Percentiles rank a stretch among this genome's conserved stretches.
These are phyloP conservation scores for Neoscytalidium dimidiatum DNA, from an alignment of 2,329 filamentous ascomycete genomes.

Conservation along the genomic window DNA sequence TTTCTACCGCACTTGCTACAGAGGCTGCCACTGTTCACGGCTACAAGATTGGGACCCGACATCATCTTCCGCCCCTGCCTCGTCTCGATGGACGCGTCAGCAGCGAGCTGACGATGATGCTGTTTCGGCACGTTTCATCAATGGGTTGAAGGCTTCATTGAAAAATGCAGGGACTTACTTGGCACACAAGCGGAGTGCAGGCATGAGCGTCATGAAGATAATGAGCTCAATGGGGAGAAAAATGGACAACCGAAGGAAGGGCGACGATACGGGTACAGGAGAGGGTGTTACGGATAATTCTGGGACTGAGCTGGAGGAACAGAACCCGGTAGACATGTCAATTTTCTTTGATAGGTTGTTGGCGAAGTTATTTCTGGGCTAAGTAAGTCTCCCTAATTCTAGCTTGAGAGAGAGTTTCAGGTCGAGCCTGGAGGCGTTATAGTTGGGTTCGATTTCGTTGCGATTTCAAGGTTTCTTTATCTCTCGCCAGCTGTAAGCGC, in stretches of 20 bases:
- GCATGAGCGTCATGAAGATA: constrained; percentile 22
- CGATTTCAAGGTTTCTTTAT: too few relatives aligned
- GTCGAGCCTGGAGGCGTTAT: not conserved
- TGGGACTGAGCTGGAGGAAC: too few relatives aligned
- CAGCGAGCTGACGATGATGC: not conserved
- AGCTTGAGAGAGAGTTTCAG: not conserved
- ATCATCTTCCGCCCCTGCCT: not conserved
- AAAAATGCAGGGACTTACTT: constrained; percentile 18
- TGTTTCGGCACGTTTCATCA: constrained; percentile 27
- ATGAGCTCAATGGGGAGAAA: constrained; percentile 24
- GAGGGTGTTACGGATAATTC: too few relatives aligned
- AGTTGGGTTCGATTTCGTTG: too few relatives aligned
- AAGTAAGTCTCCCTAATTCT: not conserved
- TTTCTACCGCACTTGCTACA: constrained; percentile 38
- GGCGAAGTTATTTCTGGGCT: constrained; percentile 32
- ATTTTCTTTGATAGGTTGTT: constrained; percentile 42
- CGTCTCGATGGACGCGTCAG: not conserved
- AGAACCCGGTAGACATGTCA: constrained; percentile 30
- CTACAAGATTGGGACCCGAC: not conserved
- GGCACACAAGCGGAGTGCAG: constrained; percentile 27
- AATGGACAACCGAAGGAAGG: too few relatives aligned
- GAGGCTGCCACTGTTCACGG: constrained; percentile 29
- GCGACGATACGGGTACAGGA: too few relatives aligned
- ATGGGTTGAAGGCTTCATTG: constrained; percentile 31
- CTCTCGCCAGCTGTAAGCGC: too few relatives aligned